phyloP scores from a whole-genome alignment of 2,329 filamentous ascomycete species.

The Claviceps humidiphila region DNA sequence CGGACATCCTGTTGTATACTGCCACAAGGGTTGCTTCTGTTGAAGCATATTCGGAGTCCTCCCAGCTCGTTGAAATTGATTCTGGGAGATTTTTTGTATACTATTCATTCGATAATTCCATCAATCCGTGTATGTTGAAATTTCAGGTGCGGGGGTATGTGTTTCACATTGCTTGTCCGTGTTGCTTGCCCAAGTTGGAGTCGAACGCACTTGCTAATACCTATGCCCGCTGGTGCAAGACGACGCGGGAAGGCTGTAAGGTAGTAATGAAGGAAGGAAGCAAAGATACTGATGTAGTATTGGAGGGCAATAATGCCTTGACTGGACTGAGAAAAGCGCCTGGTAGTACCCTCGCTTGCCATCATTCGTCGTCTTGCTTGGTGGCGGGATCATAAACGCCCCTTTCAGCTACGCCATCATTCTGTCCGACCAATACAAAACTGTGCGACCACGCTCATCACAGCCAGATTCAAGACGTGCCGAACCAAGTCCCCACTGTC shows the following conservation, averaged over 20 bases:
- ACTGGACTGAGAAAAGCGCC: no score
- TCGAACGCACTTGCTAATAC: not conserved
- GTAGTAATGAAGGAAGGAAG: not conserved
- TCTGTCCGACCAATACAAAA: not conserved
- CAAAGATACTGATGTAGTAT: not conserved
- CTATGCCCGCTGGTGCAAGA: no score
- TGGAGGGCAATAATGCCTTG: no score
- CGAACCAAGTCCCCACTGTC: not conserved
- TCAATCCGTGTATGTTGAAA: constrained; percentile 6
- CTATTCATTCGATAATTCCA: constrained; percentile 17
- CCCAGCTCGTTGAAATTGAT: not conserved
- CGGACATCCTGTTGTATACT: no score
- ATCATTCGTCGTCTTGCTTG: no score
- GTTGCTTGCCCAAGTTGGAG: no score
- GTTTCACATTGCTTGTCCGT: no score
- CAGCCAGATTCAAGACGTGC: not conserved
- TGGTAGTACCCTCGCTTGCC: no score
- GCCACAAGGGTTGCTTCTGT: not conserved
- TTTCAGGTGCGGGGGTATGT: no score
- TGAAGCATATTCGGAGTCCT: no score
- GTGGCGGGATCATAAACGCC: not conserved
- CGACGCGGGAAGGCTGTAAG: no score
- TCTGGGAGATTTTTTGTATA: constrained; percentile 17
- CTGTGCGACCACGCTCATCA: not conserved
- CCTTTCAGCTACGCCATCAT: not conserved